These are phyloP conservation scores for Ceratocystis cubensis DNA, from an alignment of 2,329 filamentous ascomycete genomes.

Conservation along the genomic window DNA sequence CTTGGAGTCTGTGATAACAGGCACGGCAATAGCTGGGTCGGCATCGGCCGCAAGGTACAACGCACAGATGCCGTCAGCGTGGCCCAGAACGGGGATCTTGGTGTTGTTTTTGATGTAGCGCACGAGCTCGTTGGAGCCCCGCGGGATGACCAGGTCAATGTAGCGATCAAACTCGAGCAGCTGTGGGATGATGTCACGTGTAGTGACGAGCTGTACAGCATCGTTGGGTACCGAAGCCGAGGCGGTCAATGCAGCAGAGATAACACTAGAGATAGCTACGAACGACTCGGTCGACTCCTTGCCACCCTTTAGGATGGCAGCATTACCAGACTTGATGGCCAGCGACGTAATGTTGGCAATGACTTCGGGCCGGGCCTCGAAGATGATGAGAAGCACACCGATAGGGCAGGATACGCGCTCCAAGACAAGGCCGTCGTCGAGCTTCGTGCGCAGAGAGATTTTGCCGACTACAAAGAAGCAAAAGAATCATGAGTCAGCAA, in stretches of 20 bases:
- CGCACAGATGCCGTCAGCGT: conserved; percentile 85
- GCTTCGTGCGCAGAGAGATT: conserved; percentile 65
- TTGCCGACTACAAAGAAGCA: conserved; percentile 52
- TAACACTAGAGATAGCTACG: conserved; percentile 72
- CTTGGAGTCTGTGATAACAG: conserved; percentile 81
- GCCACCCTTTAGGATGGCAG: conserved; percentile 91
- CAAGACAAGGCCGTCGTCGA: conserved; percentile 75
- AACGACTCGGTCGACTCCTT: conserved; percentile 97
- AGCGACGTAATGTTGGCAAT: conserved; percentile 96
- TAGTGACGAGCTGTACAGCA: conserved; percentile 87
- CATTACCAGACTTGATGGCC: conserved; percentile 93
- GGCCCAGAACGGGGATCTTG: conserved; percentile 88
- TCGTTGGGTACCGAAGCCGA: conserved; percentile 66
- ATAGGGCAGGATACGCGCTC: conserved; percentile 90
- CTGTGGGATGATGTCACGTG: conserved; percentile 76
- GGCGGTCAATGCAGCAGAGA: conserved; percentile 60
- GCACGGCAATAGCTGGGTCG: conserved; percentile 55
- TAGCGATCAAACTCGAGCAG: conserved; percentile 74
- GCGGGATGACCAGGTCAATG: conserved; percentile 90
- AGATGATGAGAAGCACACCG: conserved; percentile 95
- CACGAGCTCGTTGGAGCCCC: conserved; percentile 82
- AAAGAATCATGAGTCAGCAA: background rate
- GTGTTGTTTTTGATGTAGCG: conserved; percentile 81
- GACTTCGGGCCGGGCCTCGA: conserved; percentile 93
- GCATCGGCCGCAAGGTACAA: conserved; percentile 75